These are phyloP conservation scores for Scleroderma bovista DNA, from an alignment of 768 basidiomycete species.

Conservation along the genomic window DNA sequence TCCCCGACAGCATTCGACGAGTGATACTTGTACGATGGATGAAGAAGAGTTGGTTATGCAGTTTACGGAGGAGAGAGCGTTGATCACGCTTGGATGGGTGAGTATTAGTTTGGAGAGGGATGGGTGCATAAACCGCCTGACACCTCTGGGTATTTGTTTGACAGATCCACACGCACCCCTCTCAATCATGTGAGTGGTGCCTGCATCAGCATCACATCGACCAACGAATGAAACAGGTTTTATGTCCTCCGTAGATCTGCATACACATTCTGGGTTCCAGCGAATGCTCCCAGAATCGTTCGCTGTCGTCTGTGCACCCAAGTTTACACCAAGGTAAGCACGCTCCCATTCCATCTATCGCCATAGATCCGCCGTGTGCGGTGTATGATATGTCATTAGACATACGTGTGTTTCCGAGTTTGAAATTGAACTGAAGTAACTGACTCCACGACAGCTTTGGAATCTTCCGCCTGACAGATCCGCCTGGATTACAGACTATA, in stretches of 20 bases:
- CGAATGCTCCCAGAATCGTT: constrained; percentile 88
- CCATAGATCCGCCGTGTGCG: too few species aligned
- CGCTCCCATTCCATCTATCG: too few species aligned
- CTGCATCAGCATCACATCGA: not conserved
- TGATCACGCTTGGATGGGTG: constrained; percentile 92
- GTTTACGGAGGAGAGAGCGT: constrained; percentile 73
- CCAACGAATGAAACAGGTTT: constrained; percentile 48
- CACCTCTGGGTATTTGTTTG: not conserved
- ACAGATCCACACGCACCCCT: constrained; percentile 90
- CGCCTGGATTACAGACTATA: constrained; percentile 72
- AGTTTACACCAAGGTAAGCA: constrained; percentile 65
- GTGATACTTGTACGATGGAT: constrained; percentile 91
- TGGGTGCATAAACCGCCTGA: not conserved
- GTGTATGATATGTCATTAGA: constrained; percentile 2
- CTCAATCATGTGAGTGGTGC: constrained; percentile 67
- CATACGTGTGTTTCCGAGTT: not conserved
- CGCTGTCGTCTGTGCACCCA: constrained; percentile 88
- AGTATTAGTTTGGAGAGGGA: too few species aligned
- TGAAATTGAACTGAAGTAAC: not conserved
- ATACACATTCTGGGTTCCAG: constrained; percentile 89
- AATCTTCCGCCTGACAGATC: constrained; percentile 86
- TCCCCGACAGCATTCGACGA: constrained; percentile 83
- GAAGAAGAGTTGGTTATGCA: constrained; percentile 82
- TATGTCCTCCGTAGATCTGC: constrained; percentile 92
- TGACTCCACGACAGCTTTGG: constrained; percentile 48